Evolutionary conservation across 2,329 filamentous ascomycete species (phyloP).

Genomic region (Beauveria scarabaeidicola): DNA sequence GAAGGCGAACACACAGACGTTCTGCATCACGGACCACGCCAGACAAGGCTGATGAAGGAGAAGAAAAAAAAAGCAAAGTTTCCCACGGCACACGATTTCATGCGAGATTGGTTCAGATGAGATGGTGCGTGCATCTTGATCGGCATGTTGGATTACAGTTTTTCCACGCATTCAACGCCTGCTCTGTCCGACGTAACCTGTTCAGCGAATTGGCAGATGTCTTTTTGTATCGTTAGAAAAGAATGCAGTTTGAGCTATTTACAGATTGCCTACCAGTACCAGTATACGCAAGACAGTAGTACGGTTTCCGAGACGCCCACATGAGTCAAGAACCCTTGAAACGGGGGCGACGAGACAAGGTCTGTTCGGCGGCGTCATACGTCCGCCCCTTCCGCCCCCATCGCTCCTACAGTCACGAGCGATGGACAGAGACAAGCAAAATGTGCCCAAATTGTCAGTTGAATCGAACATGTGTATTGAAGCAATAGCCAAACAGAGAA

Average conservation of each 20-base stretch:
- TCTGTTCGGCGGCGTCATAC: background rate
- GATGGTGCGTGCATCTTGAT: too few species aligned
- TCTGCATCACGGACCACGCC: too few species aligned
- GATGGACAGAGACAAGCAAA: background rate
- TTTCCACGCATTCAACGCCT: too few species aligned
- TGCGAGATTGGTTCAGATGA: too few species aligned
- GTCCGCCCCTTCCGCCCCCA: background rate
- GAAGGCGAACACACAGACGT: too few species aligned
- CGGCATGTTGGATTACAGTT: too few species aligned
- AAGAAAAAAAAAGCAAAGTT: too few species aligned
- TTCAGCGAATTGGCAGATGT: background rate
- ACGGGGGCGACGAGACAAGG: background rate
- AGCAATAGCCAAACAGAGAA: conserved; percentile 10
- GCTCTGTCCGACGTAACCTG: too few species aligned
- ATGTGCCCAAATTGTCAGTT: background rate
- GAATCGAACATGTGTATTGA: background rate
- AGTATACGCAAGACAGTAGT: background rate
- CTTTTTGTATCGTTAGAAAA: background rate
- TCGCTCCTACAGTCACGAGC: background rate
- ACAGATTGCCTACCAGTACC: background rate
- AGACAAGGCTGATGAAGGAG: too few species aligned
- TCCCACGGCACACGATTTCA: too few species aligned
- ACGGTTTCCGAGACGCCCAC: background rate
- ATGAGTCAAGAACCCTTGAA: conserved; percentile 3
- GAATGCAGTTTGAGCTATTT: too few species aligned